Conservation (phyloP, 345 rosid species). For the Lepidium sativum region DNA sequence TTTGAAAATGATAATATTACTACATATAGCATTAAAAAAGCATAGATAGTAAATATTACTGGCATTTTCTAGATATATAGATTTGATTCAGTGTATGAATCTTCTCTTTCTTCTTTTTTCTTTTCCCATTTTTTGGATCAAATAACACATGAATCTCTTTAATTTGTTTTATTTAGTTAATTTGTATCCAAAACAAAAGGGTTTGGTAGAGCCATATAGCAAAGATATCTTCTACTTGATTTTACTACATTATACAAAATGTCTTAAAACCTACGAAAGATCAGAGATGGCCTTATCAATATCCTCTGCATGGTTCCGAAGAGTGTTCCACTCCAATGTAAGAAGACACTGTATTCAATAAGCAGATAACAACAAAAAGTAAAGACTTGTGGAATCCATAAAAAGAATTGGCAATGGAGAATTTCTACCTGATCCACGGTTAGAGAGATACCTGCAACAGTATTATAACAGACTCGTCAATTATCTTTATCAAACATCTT, state of each 20-base stretch:
- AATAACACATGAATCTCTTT: too few species aligned
- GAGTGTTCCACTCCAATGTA: constrained; percentile 54
- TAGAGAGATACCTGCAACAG: constrained; percentile 61
- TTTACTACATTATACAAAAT: background rate
- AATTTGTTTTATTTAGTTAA: too few species aligned
- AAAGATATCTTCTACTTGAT: background rate
- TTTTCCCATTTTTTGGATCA: too few species aligned
- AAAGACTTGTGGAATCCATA: background rate
- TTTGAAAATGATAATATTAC: too few species aligned
- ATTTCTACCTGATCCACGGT: constrained; percentile 64
- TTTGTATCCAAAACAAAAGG: background rate
- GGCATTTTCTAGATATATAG: too few species aligned
- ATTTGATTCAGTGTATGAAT: too few species aligned
- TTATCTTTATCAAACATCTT: too few species aligned
- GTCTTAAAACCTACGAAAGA: constrained; percentile 15
- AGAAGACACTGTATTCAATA: background rate
- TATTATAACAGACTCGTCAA: background rate
- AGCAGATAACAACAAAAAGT: background rate
- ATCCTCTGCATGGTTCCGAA: constrained; percentile 45
- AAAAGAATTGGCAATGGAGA: too few species aligned
- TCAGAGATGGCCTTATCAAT: constrained; percentile 62
- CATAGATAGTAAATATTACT: too few species aligned
- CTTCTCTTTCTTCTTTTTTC: too few species aligned
- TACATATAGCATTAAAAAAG: too few species aligned
- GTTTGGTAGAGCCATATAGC: background rate